Evolutionary conservation across 1,284 basidiomycete species (phyloP).

Genomic region (Rhodotorula sp.): DNA sequence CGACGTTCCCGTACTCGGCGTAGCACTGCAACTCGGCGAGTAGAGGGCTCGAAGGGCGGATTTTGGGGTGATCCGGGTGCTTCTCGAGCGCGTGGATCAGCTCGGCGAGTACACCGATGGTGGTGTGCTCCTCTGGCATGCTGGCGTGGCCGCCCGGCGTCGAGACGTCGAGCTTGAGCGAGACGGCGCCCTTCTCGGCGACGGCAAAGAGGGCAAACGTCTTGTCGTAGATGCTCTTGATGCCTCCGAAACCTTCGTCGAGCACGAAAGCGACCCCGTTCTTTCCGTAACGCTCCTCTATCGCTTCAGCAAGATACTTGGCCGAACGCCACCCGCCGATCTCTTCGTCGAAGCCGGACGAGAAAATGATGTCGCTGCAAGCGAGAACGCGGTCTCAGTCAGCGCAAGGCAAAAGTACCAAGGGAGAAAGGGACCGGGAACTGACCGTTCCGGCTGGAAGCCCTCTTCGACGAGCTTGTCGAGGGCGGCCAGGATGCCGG

Average conservation of each 20-base stretch:
- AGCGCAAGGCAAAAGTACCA: not conserved
- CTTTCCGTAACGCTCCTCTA: slow-evolving; percentile 60
- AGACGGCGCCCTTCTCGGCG: slow-evolving; percentile 53
- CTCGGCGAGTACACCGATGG: slow-evolving; percentile 63
- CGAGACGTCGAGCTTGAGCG: slow-evolving; percentile 41
- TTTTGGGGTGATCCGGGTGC: slow-evolving; percentile 54
- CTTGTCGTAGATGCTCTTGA: slow-evolving; percentile 47
- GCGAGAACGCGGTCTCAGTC: not conserved
- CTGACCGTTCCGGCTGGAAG: slow-evolving; percentile 50
- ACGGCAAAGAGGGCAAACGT: slow-evolving; percentile 52
- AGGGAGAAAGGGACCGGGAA: not conserved
- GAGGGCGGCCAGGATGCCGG: slow-evolving; percentile 54
- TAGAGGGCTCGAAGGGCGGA: slow-evolving; percentile 50
- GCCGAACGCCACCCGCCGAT: slow-evolving; percentile 63
- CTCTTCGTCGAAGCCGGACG: slow-evolving; percentile 73
- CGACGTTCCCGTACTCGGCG: slow-evolving; percentile 56
- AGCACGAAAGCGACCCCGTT: slow-evolving; percentile 64
- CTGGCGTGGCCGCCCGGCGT: slow-evolving; percentile 45
- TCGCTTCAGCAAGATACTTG: slow-evolving; percentile 53
- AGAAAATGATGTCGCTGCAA: slow-evolving; percentile 58
- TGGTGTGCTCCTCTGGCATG: slow-evolving; percentile 44
- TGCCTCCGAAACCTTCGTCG: slow-evolving; percentile 52
- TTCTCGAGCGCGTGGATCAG: slow-evolving; percentile 60
- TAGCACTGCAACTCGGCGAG: slow-evolving; percentile 56
- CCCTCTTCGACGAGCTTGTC: slow-evolving; percentile 54